Conservation (phyloP, 495 filamentous ascomycete genomes). For the Bacidia gigantensis region DNA sequence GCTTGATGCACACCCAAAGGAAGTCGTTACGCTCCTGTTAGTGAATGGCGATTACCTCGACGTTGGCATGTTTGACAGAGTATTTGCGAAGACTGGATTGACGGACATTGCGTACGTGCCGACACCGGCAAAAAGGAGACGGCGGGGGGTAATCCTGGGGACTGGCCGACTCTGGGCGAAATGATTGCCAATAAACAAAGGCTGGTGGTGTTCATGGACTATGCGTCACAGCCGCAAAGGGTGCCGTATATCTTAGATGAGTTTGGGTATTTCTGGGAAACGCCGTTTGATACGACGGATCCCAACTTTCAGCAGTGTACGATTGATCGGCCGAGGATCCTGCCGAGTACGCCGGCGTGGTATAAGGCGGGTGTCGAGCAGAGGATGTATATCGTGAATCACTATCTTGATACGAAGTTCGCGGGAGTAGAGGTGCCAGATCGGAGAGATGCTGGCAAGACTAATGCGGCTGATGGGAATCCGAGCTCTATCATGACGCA, state of each 20-base stretch:
- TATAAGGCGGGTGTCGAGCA: conserved; percentile 17
- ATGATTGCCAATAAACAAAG: conserved; percentile 47
- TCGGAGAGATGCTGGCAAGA: conserved; percentile 34
- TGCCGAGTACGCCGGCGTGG: conserved; percentile 18
- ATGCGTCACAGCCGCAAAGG: conserved; percentile 31
- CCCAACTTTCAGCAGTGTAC: conserved; percentile 35
- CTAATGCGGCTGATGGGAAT: conserved; percentile 39
- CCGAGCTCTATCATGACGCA: conserved; percentile 46
- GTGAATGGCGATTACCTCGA: conserved; percentile 49
- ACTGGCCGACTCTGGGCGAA: conserved; percentile 51
- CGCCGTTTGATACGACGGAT: conserved; percentile 46
- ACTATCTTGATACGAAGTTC: conserved; percentile 32
- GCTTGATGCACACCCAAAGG: conserved; percentile 50
- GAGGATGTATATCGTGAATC: conserved; percentile 44
- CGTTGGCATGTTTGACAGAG: conserved; percentile 35
- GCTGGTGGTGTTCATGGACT: conserved; percentile 49
- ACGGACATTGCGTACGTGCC: conserved; percentile 45
- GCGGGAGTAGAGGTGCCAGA: conserved; percentile 43
- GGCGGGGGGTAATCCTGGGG: background rate
- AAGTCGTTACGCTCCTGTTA: conserved; percentile 56
- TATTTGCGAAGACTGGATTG: conserved; percentile 42
- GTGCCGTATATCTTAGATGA: conserved; percentile 55
- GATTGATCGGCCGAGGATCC: conserved; percentile 40
- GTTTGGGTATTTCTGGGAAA: conserved; percentile 62
- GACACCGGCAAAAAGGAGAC: conserved; percentile 1